Conservation (phyloP, 1,139 yeast species). For the Kurtzmaniella quercitrusa region DNA sequence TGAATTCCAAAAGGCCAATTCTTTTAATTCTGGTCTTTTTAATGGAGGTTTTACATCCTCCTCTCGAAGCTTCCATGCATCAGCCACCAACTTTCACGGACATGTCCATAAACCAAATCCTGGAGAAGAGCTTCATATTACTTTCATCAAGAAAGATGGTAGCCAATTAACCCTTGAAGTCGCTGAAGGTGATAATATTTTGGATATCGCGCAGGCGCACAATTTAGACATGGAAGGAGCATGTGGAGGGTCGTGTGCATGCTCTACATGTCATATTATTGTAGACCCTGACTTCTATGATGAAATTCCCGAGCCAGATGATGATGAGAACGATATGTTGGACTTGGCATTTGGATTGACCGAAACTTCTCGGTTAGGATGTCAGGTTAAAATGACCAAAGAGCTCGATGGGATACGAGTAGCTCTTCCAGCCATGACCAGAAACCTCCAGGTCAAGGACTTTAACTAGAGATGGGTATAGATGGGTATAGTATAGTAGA, state of each 20-base stretch:
- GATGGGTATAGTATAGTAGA: too few species aligned
- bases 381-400: slow-evolving; percentile 86
- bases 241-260: slow-evolving; percentile 98
- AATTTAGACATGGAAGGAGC: slow-evolving; percentile 97
- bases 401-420: slow-evolving; percentile 90
- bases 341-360: slow-evolving; percentile 96
- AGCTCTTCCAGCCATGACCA: slow-evolving; percentile 97
- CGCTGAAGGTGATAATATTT: slow-evolving; percentile 84
- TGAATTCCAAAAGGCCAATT: not conserved
- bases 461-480: slow-evolving; percentile 30
- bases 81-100: slow-evolving; percentile 51
- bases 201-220: slow-evolving; percentile 93
- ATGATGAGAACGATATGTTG: slow-evolving; percentile 97
- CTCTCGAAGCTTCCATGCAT: slow-evolving; percentile 16
- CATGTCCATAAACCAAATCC: slow-evolving; percentile 86
- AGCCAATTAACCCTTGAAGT: slow-evolving; percentile 76
- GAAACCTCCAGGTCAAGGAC: slow-evolving; percentile 80
- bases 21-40: not conserved
- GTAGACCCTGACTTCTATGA: slow-evolving; percentile 95
- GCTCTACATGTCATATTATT: slow-evolving; percentile 95
- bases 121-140: slow-evolving; percentile 87
- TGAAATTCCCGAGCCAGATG: slow-evolving; percentile 88
- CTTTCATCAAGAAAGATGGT: slow-evolving; percentile 92
- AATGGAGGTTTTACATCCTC: not conserved
- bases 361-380: slow-evolving; percentile 92